These are phyloP conservation scores for Vigna reflexopilosa DNA, from an alignment of 306 rosid genomes.

Conservation along the genomic window DNA sequence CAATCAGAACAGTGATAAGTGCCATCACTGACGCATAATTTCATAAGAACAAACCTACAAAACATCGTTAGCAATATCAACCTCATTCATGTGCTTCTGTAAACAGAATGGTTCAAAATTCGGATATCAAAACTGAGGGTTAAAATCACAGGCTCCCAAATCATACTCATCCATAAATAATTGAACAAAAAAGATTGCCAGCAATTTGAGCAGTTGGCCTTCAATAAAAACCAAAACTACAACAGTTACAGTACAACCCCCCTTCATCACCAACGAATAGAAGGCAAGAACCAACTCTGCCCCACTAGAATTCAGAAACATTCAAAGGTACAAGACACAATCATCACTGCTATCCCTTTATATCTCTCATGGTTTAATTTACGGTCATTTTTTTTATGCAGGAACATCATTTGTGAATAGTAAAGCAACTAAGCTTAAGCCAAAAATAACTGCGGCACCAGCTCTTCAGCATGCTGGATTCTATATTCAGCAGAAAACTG, in stretches of 20 bases:
- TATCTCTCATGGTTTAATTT: neutral
- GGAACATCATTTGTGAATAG: neutral
- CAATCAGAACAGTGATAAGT: neutral
- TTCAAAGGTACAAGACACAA: neutral
- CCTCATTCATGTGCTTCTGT: neutral
- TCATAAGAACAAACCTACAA: constrained; percentile 4
- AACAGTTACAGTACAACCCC: neutral
- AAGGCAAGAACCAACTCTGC: constrained; percentile 2
- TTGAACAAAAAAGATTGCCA: neutral
- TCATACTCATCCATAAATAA: constrained; percentile 1
- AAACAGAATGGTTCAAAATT: neutral
- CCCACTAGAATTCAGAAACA: neutral
- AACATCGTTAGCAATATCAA: constrained; percentile 7
- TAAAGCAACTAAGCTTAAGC: neutral
- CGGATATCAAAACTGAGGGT: neutral
- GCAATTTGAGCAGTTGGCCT: neutral
- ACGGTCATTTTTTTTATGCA: constrained; percentile 10
- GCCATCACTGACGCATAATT: neutral
- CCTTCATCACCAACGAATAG: constrained; percentile 4
- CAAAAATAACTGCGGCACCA: neutral
- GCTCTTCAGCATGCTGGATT: constrained; percentile 12
- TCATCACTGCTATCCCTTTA: neutral
- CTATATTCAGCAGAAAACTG: constrained; percentile 1
- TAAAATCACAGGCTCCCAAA: constrained; percentile 2
- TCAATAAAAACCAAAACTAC: constrained; percentile 21